Evolutionary conservation across 176 grass and related monocot genomes (phyloP).

Genomic region (Avena sativa): DNA sequence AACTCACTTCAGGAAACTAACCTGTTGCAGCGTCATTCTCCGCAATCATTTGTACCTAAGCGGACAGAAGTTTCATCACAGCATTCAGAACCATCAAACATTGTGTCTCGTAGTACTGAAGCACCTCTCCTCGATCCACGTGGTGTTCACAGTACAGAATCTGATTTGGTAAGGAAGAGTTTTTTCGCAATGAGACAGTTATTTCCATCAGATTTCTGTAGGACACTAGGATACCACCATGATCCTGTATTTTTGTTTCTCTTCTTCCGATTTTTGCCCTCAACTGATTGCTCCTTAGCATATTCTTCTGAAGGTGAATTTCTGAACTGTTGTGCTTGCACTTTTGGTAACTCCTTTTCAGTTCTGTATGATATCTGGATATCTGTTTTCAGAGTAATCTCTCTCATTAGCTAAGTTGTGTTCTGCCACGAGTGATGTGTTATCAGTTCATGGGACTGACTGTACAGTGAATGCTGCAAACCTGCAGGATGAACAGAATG

Average conservation of each 20-base stretch:
- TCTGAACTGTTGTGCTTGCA: conserved; percentile 28
- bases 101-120: conserved; percentile 30
- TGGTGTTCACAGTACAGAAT: conserved; percentile 40
- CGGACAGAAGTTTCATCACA: conserved; percentile 42
- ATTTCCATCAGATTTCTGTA: conserved; percentile 38
- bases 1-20: conserved; percentile 48
- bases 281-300: conserved; percentile 12
- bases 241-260: not conserved
- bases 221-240: conserved; percentile 18
- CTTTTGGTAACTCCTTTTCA: conserved; percentile 3
- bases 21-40: conserved; percentile 5
- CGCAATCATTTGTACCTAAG: conserved; percentile 41
- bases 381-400: conserved; percentile 14
- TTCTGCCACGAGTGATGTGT: conserved; percentile 11
- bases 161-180: conserved; percentile 57
- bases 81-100: conserved; percentile 40
- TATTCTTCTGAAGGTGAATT: conserved; percentile 33
- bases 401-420: conserved; percentile 12
- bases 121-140: conserved; percentile 40
- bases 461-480: conserved; percentile 41
- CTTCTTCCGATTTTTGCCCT: conserved; percentile 35
- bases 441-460: conserved; percentile 12
- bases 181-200: conserved; percentile 26
- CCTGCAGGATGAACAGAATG: conserved; percentile 51
- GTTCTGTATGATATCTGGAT: not conserved